A percentile compares a stretch with the other conserved stretches of the same genome.
phyloP scores from a whole-genome alignment of 129 eudicot species.

The Ambrosia artemisiifolia region DNA sequence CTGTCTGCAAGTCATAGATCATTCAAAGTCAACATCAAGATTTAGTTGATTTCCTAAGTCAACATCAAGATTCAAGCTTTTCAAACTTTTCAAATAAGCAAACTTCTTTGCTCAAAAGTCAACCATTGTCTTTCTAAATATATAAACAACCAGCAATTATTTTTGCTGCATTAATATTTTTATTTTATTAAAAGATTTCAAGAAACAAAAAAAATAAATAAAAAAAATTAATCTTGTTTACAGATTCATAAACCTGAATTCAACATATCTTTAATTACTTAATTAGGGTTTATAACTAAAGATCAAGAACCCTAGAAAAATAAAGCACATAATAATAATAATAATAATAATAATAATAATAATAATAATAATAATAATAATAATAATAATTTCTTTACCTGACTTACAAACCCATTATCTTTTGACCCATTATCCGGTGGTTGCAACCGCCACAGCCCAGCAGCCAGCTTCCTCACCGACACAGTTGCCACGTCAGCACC shows the following conservation, averaged over 20 bases:
- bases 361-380: too few relatives aligned
- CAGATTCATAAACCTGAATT: not conserved
- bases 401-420: constrained; percentile 44
- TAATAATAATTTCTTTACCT: constrained; percentile 37
- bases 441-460: constrained; percentile 75
- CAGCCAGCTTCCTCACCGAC: constrained; percentile 78
- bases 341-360: too few relatives aligned
- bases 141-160: not conserved
- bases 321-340: not conserved
- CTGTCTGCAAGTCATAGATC: constrained; percentile 38
- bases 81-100: not conserved
- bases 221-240: not conserved
- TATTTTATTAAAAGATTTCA: not conserved
- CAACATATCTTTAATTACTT: constrained; percentile 7
- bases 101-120: not conserved
- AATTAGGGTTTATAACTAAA: constrained; percentile 17
- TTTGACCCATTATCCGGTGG: constrained; percentile 41
- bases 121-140: not conserved
- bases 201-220: not conserved
- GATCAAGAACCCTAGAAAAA: constrained; percentile 21
- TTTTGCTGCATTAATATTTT: not conserved
- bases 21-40: constrained; percentile 24
- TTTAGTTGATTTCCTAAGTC: not conserved
- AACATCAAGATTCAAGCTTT: constrained; percentile 2
- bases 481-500: constrained; percentile 23